Conservation (phyloP, 371 early-diverging fungal genomes). For the Coemansia sp. region DNA sequence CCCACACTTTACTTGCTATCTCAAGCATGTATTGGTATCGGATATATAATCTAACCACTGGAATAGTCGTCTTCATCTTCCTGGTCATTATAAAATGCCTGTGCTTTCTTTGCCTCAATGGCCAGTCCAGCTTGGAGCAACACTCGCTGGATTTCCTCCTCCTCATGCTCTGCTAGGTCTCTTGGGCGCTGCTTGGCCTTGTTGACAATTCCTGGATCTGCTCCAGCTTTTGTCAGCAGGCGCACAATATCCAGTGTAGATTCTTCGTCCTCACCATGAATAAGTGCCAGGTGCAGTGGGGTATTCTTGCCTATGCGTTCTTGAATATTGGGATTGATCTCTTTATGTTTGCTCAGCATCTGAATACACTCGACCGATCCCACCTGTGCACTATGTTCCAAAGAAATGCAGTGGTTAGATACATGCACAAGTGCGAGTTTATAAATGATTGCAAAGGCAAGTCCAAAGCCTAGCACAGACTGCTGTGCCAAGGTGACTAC, state of each 20-base stretch:
- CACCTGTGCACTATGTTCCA: conserved; percentile 55
- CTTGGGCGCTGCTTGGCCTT: conserved; percentile 27
- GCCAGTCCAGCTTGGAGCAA: conserved; percentile 33
- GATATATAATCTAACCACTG: background rate
- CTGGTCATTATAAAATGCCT: background rate
- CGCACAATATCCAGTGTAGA: conserved; percentile 59
- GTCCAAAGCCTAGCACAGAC: no score
- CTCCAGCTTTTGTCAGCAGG: conserved; percentile 57
- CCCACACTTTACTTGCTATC: no score
- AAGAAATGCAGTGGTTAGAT: background rate
- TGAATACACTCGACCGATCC: conserved; percentile 62
- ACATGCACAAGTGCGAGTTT: no score
- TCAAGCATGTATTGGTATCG: background rate
- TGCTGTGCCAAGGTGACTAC: conserved; percentile 1
- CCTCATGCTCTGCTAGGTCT: conserved; percentile 15
- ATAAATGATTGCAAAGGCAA: no score
- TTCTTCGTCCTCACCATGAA: conserved; percentile 56
- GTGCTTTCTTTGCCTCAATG: background rate
- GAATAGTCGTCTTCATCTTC: conserved; percentile 10
- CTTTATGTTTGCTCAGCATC: conserved; percentile 53
- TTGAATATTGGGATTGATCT: conserved; percentile 55
- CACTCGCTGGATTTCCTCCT: conserved; percentile 36
- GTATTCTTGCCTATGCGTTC: conserved; percentile 61
- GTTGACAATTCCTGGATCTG: conserved; percentile 54
- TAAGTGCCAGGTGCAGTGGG: conserved; percentile 65